A percentile compares a stretch with the other conserved stretches of the same genome.
Conservation (phyloP, 257 asterid genomes). For the Lycium barbarum region DNA sequence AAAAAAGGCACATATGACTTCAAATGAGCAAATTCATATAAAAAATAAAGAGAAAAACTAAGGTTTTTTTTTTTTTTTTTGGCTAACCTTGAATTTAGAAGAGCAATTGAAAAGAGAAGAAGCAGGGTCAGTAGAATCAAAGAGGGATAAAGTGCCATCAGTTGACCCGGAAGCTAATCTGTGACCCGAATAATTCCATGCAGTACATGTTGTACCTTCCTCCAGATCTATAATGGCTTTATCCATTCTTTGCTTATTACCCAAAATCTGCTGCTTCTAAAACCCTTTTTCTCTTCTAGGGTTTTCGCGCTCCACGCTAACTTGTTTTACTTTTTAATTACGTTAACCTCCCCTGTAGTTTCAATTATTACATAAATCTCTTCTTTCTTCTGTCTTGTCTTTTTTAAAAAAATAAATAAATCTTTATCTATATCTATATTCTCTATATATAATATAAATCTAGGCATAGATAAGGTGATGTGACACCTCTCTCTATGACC, state of each 20-base stretch:
- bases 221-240: constrained; percentile 57
- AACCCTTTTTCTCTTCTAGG: not conserved
- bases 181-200: constrained; percentile 86
- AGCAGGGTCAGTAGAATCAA: constrained; percentile 69
- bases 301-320: not conserved
- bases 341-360: not conserved
- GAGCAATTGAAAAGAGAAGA: constrained; percentile 61
- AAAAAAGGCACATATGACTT: not conserved
- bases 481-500: no score
- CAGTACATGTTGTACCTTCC: constrained; percentile 68
- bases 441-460: no score
- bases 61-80: no score
- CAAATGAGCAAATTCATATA: not conserved
- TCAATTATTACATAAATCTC: not conserved
- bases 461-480: no score
- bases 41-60: not conserved
- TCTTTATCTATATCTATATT: no score
- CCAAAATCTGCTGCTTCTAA: not conserved
- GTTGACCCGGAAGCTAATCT: constrained; percentile 71
- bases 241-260: constrained; percentile 49
- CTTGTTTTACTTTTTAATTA: not conserved
- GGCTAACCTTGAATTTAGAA: constrained; percentile 61
- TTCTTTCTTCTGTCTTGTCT: no score
- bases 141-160: constrained; percentile 64
- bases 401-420: no score